phyloP scores from a whole-genome alignment of 2,329 filamentous ascomycete genomes.

The Phoma sp. region DNA sequence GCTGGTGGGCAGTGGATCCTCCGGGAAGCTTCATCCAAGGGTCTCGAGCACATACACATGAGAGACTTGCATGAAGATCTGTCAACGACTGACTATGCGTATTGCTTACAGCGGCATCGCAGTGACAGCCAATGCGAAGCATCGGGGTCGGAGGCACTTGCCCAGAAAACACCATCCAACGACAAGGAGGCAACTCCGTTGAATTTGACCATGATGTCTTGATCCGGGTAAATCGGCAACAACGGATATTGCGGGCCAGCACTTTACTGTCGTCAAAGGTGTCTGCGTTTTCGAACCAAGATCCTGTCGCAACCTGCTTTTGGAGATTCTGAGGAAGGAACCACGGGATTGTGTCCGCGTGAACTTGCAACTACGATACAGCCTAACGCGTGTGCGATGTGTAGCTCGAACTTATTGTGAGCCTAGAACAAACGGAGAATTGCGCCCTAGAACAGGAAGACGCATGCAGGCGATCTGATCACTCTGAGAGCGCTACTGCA shows the following conservation, averaged over 20 bases:
- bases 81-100: not conserved
- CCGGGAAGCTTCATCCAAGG: not conserved
- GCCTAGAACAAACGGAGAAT: slow-evolving; percentile 11
- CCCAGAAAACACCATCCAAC: slow-evolving; percentile 11
- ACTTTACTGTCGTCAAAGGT: not conserved
- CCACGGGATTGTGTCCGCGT: not conserved
- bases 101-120: slow-evolving; percentile 8
- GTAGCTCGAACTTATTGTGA: slow-evolving; percentile 2
- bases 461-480: not conserved
- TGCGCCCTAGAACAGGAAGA: not conserved
- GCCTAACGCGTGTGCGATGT: not conserved
- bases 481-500: slow-evolving; percentile 3
- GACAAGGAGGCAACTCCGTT: slow-evolving; percentile 12
- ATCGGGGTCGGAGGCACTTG: slow-evolving; percentile 1
- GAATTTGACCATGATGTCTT: slow-evolving; percentile 3
- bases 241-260: not conserved
- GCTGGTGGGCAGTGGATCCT: not conserved
- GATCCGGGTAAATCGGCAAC: slow-evolving; percentile 11
- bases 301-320: not conserved
- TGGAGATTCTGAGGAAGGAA: not conserved
- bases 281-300: not conserved
- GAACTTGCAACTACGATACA: not conserved
- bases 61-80: slow-evolving; percentile 1
- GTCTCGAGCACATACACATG: slow-evolving; percentile 1
- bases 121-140: slow-evolving; percentile 1